Evolutionary conservation across 768 basidiomycete genomes (phyloP).

Genomic region (Rhizopogon salebrosus): DNA sequence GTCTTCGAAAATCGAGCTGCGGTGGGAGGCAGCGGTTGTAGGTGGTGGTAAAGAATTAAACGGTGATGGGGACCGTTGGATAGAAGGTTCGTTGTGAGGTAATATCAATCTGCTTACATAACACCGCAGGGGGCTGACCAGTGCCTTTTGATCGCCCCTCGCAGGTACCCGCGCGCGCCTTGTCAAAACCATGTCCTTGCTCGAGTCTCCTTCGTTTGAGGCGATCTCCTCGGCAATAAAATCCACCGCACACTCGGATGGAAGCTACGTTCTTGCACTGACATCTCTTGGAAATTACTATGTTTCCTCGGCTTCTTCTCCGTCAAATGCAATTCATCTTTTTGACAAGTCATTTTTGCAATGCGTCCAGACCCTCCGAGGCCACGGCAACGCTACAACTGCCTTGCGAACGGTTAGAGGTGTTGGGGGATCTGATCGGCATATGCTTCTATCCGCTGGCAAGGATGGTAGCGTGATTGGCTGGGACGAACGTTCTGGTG

Average conservation of each 20-base stretch:
- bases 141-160: slow-evolving; percentile 7
- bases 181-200: slow-evolving; percentile 24
- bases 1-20: slow-evolving; percentile 7
- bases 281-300: slow-evolving; percentile 48
- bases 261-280: slow-evolving; percentile 60
- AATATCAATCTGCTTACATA: slow-evolving; percentile 6
- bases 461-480: slow-evolving; percentile 66
- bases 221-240: slow-evolving; percentile 20
- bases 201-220: slow-evolving; percentile 17
- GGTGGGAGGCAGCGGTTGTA: slow-evolving; percentile 2
- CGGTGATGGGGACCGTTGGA: neutral
- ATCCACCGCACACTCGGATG: slow-evolving; percentile 30
- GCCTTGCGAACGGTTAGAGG: slow-evolving; percentile 41
- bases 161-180: too few relatives aligned
- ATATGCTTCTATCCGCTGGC: slow-evolving; percentile 58
- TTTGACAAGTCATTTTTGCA: slow-evolving; percentile 57
- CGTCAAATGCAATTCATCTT: slow-evolving; percentile 60
- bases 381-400: slow-evolving; percentile 56
- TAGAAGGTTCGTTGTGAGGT: neutral
- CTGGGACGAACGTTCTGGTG: slow-evolving; percentile 65
- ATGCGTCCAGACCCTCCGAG: slow-evolving; percentile 41
- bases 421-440: slow-evolving; percentile 36
- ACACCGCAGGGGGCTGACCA: slow-evolving; percentile 1
- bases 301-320: slow-evolving; percentile 55
- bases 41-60: slow-evolving; percentile 7